Conservation (phyloP, 495 filamentous ascomycete genomes). For the Penicillium turbatum region DNA sequence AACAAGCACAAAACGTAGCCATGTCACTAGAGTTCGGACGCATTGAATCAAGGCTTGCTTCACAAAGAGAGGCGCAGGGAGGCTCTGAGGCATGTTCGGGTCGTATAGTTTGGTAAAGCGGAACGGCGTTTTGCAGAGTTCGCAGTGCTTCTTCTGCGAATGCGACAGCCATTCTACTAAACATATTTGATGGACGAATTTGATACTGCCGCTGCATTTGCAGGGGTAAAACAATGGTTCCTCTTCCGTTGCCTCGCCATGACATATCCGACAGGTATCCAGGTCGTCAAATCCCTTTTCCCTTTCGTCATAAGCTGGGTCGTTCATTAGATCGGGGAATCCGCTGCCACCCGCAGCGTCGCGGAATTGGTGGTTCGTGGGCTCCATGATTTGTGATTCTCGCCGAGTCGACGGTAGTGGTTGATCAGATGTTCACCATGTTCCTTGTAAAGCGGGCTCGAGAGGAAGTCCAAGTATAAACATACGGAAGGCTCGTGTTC, state of each 20-base stretch:
- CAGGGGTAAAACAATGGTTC: conserved; percentile 96
- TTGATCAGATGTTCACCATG: conserved; percentile 26
- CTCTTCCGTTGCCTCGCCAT: conserved; percentile 76
- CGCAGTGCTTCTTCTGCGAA: conserved; percentile 98
- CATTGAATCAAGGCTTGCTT: conserved; percentile 69
- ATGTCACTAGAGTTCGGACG: conserved; percentile 64
- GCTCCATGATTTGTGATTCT: conserved; percentile 25
- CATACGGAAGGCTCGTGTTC: background rate
- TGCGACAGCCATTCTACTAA: conserved; percentile 97
- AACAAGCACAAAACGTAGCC: conserved; percentile 73
- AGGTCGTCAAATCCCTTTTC: conserved; percentile 44
- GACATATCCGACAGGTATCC: conserved; percentile 92
- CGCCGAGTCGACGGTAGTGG: conserved; percentile 20
- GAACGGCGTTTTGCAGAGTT: conserved; percentile 97
- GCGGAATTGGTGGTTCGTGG: conserved; percentile 14
- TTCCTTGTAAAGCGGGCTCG: conserved; percentile 1
- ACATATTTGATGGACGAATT: conserved; percentile 95
- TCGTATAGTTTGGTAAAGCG: conserved; percentile 97
- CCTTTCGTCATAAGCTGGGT: conserved; percentile 50
- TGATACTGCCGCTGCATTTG: conserved; percentile 98
- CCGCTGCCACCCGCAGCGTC: conserved; percentile 17
- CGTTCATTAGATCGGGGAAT: conserved; percentile 63
- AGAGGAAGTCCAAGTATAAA: background rate
- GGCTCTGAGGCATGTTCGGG: conserved; percentile 78
- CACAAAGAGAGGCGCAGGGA: conserved; percentile 76